phyloP scores from a whole-genome alignment of 495 filamentous ascomycete genomes.

The Penicillium subrubescens region DNA sequence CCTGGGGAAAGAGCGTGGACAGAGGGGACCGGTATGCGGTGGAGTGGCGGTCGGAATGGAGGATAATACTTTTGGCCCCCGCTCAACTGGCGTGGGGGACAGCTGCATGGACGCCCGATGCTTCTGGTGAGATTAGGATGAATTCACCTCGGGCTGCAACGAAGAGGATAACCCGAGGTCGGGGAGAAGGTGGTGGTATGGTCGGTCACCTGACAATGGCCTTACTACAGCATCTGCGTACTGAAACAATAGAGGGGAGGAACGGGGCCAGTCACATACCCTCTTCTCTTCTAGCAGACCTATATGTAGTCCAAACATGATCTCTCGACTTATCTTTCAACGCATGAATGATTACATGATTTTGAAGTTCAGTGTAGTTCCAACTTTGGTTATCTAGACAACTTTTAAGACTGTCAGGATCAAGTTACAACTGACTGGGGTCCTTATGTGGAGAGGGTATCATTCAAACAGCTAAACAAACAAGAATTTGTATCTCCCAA shows the following conservation, averaged over 20 bases:
- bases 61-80: slow-evolving; percentile 15
- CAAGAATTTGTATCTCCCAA: background rate
- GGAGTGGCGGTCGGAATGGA: slow-evolving; percentile 16
- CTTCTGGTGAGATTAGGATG: slow-evolving; percentile 1
- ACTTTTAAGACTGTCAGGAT: background rate
- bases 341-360: background rate
- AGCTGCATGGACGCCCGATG: slow-evolving; percentile 28
- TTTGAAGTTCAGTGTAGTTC: background rate
- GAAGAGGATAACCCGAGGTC: background rate
- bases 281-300: too few relatives aligned
- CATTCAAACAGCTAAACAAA: background rate
- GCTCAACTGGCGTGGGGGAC: slow-evolving; percentile 20
- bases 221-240: background rate
- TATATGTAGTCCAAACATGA: background rate
- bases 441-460: slow-evolving; percentile 8
- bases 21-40: slow-evolving; percentile 8
- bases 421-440: background rate
- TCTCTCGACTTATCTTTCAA: background rate
- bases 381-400: background rate
- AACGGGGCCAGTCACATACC: too few relatives aligned
- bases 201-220: background rate
- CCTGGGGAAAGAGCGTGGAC: background rate
- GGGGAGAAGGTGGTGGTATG: background rate
- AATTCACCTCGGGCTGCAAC: slow-evolving; percentile 4
- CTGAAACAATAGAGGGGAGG: background rate